Percentiles rank a stretch among this genome's conserved stretches.
phyloP scores from a whole-genome alignment of 768 basidiomycete species.

The Kwoniella europaea region DNA sequence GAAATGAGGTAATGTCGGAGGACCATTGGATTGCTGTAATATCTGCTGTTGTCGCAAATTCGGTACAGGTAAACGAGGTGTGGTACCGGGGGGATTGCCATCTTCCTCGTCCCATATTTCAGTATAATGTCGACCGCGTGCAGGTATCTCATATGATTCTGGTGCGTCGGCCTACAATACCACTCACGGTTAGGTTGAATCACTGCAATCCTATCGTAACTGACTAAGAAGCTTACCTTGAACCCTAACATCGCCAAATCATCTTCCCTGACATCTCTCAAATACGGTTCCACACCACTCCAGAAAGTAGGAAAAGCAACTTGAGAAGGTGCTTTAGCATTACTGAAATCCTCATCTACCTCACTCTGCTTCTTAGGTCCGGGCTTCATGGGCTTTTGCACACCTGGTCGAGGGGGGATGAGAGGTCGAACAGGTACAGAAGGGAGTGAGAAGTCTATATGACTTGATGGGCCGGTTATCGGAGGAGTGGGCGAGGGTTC shows the following conservation, averaged over 20 bases:
- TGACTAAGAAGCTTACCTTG: conserved; percentile 61
- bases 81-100: conserved; percentile 46
- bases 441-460: conserved; percentile 53
- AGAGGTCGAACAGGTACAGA: conserved; percentile 37
- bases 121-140: conserved; percentile 82
- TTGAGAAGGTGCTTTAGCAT: conserved; percentile 71
- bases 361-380: conserved; percentile 66
- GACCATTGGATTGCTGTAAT: conserved; percentile 20
- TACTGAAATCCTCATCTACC: conserved; percentile 87
- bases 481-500: conserved; percentile 43
- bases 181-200: neutral
- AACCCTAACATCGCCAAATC: conserved; percentile 92
- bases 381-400: conserved; percentile 54
- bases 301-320: conserved; percentile 72
- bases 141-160: conserved; percentile 83
- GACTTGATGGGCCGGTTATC: conserved; percentile 24
- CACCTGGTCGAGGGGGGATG: conserved; percentile 50
- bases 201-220: neutral
- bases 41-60: conserved; percentile 31
- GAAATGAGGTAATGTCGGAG: conserved; percentile 34
- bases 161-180: conserved; percentile 70
- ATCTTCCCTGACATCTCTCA: conserved; percentile 88
- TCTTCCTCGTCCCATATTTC: conserved; percentile 96
- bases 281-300: conserved; percentile 83
- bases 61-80: conserved; percentile 43